Conservation (phyloP, 2,329 filamentous ascomycete genomes). For the Trichoderma koningii region DNA sequence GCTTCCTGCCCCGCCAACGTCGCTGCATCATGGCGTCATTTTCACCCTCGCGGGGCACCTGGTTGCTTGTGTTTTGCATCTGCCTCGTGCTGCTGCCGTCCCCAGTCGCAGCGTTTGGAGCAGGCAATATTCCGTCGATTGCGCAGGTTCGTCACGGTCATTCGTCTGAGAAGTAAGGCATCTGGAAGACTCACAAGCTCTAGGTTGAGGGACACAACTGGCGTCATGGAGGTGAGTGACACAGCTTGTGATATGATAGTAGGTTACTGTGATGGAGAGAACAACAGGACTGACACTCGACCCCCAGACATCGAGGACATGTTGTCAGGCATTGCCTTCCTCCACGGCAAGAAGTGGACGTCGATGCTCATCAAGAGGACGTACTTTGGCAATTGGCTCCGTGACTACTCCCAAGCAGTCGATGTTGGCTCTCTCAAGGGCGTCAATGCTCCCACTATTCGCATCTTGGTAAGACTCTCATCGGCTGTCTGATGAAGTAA, state of each 20-base stretch:
- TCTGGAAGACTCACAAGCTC: slow-evolving; percentile 30
- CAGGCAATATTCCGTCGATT: slow-evolving; percentile 71
- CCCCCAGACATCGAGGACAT: slow-evolving; percentile 73
- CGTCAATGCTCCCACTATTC: slow-evolving; percentile 75
- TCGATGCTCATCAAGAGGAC: slow-evolving; percentile 74
- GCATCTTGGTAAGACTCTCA: slow-evolving; percentile 59
- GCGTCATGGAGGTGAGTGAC: slow-evolving; percentile 61
- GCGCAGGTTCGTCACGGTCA: slow-evolving; percentile 42
- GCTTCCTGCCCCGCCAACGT: slow-evolving; percentile 4
- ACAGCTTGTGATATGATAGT: neutral
- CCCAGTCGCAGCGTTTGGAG: slow-evolving; percentile 64
- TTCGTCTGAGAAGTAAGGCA: neutral
- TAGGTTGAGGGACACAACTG: slow-evolving; percentile 69
- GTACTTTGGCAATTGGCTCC: slow-evolving; percentile 86
- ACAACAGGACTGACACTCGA: neutral
- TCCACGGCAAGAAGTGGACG: slow-evolving; percentile 83
- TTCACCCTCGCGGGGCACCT: slow-evolving; percentile 49
- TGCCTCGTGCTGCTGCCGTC: slow-evolving; percentile 60
- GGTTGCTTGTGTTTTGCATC: slow-evolving; percentile 56
- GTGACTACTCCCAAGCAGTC: slow-evolving; percentile 82
- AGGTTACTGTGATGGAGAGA: neutral
- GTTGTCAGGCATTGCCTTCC: slow-evolving; percentile 73
- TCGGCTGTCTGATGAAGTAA: neutral
- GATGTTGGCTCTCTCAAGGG: slow-evolving; percentile 79
- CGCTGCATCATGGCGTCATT: slow-evolving; percentile 50